Conservation (phyloP, 1,284 basidiomycete species). For the Laetiporus sulphureus region DNA sequence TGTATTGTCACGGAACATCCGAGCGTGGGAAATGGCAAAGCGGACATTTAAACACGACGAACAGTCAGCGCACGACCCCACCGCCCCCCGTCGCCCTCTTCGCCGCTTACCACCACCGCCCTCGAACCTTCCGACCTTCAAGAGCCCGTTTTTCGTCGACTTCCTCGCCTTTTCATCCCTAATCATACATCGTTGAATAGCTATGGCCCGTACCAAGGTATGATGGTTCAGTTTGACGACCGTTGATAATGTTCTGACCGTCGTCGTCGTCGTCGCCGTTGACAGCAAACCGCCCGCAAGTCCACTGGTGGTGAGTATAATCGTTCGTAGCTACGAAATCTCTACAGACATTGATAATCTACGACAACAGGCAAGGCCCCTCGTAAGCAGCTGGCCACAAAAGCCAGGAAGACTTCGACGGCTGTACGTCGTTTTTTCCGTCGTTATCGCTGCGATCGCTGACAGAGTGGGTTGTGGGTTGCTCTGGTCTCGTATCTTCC, state of each 20-base stretch:
- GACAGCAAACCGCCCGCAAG: slow-evolving; percentile 77
- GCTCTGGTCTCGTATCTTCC: slow-evolving; percentile 11
- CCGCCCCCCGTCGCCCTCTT: slow-evolving; percentile 19
- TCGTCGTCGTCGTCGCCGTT: slow-evolving; percentile 24
- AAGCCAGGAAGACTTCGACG: slow-evolving; percentile 76
- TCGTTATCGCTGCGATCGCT: slow-evolving; percentile 9
- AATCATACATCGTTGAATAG: slow-evolving; percentile 19
- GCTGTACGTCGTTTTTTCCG: slow-evolving; percentile 42
- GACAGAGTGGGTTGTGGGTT: slow-evolving; percentile 20
- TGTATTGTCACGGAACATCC: slow-evolving; percentile 20
- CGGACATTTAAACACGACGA: slow-evolving; percentile 25
- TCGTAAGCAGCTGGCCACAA: slow-evolving; percentile 88
- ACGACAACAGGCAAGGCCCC: slow-evolving; percentile 63
- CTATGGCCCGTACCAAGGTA: slow-evolving; percentile 76
- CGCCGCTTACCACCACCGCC: slow-evolving; percentile 35
- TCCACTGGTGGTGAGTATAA: slow-evolving; percentile 66
- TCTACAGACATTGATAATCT: background rate
- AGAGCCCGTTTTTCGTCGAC: slow-evolving; percentile 7
- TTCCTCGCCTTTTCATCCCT: slow-evolving; percentile 17
- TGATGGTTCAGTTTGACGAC: too few species aligned
- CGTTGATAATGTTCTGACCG: slow-evolving; percentile 11
- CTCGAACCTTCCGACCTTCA: slow-evolving; percentile 14
- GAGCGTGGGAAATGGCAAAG: slow-evolving; percentile 25
- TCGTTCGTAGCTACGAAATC: background rate
- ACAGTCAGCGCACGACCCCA: slow-evolving; percentile 17